Base-by-base conservation (phyloP, 2,329 filamentous ascomycete genomes). In the Graphiopsis chlorocephala region DNA sequence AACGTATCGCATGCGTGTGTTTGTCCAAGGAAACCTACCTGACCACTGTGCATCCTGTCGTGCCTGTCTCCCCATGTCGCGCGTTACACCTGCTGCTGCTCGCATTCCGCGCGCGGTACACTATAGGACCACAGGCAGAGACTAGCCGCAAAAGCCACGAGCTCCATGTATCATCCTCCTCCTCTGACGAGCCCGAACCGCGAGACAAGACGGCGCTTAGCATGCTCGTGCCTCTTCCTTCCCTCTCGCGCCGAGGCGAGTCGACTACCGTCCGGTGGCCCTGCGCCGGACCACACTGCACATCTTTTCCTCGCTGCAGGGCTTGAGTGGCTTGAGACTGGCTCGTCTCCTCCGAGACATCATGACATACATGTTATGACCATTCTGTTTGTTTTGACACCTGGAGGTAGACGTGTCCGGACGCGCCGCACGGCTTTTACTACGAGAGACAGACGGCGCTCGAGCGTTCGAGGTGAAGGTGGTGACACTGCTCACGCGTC, bases 71-170 rank as follows among this genome's bases (percentile, higher is more conserved):
- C 25, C 33, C 33, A 42, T 59, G 56, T 42, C 35, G 20, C 3
- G 33, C 26, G 48, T 28, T 45, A 23, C n/a, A 20, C n/a, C 29
- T 42, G 26, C 26, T 25, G 25, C 23, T 58, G 56, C 10, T 58
- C 56, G 33, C 45, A 23, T 48, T 47, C 23, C 29, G 28, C 53
- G 53, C n/a, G 25, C 35, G 57, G 57, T 60, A 60, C 57, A 60
- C 57, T 48, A 60, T 38, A 60, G 52, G 29, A 56, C 10, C 25
- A 28, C 53, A 56, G 29, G 25, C 15, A 25, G 23, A 47, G n/a
- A 48, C 35, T 31, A 47, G 38, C 50, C 28, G 57, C 57, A 31
- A 25, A 60, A 26, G 57, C 57, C 57, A 60, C 57, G 57, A 60
- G 57, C 45, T 60, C 38, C 57, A 20, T 23, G 15, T n/a, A 50